Conservation (phyloP, 306 rosid species). For the Vicia faba region DNA sequence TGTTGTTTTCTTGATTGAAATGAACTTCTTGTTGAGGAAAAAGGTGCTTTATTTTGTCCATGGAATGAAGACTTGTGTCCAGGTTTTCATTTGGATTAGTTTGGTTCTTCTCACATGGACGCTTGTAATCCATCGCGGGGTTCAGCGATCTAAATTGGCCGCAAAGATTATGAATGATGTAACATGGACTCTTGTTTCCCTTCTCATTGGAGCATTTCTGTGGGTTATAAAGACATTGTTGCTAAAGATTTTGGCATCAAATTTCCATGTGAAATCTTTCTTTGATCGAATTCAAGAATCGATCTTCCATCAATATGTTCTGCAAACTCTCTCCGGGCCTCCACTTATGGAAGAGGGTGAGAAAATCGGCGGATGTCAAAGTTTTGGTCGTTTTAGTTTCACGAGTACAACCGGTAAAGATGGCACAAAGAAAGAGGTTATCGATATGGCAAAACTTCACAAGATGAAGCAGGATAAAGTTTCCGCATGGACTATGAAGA, state of each 20-base stretch:
- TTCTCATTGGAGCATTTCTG: constrained; percentile 72
- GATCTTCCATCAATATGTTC: constrained; percentile 75
- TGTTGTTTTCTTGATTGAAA: constrained; percentile 76
- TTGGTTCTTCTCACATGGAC: constrained; percentile 76
- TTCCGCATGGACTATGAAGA: constrained; percentile 97
- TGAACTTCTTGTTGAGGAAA: constrained; percentile 75
- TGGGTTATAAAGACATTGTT: constrained; percentile 71
- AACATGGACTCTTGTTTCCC: constrained; percentile 71
- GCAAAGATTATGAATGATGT: constrained; percentile 48
- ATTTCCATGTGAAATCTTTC: constrained; percentile 77
- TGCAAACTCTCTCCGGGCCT: constrained; percentile 79
- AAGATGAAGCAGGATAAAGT: constrained; percentile 84
- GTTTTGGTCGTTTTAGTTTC: constrained; percentile 70
- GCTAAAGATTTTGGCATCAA: constrained; percentile 74
- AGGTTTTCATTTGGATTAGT: constrained; percentile 71
- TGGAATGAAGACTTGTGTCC: constrained; percentile 81
- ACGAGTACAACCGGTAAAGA: constrained; percentile 53
- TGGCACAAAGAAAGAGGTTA: constrained; percentile 53
- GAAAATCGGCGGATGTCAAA: constrained; percentile 48
- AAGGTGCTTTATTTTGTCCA: constrained; percentile 91
- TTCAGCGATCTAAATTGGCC: constrained; percentile 50
- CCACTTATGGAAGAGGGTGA: constrained; percentile 69
- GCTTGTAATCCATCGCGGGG: constrained; percentile 55
- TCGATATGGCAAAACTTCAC: constrained; percentile 74
- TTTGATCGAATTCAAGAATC: constrained; percentile 94